Conservation (phyloP, 1,284 basidiomycete species). For the Puccinia triticina region DNA sequence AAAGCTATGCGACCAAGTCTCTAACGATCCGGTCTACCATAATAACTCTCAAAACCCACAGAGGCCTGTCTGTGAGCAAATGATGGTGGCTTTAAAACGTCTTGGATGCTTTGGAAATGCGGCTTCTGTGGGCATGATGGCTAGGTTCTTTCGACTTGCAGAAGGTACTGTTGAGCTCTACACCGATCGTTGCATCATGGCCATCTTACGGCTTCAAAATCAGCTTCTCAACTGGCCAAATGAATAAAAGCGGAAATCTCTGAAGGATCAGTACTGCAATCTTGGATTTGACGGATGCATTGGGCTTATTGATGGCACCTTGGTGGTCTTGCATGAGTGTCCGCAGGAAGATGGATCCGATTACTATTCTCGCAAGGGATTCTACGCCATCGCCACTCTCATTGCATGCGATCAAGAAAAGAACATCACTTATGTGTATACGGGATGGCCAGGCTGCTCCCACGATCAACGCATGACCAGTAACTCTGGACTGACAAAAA, state of each 20-base stretch:
- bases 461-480: background rate
- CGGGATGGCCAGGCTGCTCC: constrained; percentile 9
- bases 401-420: background rate
- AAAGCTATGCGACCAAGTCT: background rate
- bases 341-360: background rate
- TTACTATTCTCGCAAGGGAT: constrained; percentile 11
- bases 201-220: background rate
- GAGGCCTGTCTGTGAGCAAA: too few species aligned
- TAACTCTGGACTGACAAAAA: background rate
- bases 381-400: background rate
- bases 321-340: background rate
- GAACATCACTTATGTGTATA: background rate
- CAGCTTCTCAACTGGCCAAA: background rate
- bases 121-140: too few species aligned
- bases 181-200: background rate
- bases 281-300: background rate
- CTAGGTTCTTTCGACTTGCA: too few species aligned
- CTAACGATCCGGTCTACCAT: background rate
- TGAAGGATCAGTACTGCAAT: background rate
- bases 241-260: background rate
- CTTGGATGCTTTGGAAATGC: too few species aligned
- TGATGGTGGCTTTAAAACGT: too few species aligned
- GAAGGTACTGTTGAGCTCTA: constrained; percentile 4
- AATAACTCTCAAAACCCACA: background rate
- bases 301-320: background rate